Evolutionary conservation across 768 basidiomycete species (phyloP), one percentile per base, ranked within the genome.

Genomic region (Amanita exitialis): DNA sequence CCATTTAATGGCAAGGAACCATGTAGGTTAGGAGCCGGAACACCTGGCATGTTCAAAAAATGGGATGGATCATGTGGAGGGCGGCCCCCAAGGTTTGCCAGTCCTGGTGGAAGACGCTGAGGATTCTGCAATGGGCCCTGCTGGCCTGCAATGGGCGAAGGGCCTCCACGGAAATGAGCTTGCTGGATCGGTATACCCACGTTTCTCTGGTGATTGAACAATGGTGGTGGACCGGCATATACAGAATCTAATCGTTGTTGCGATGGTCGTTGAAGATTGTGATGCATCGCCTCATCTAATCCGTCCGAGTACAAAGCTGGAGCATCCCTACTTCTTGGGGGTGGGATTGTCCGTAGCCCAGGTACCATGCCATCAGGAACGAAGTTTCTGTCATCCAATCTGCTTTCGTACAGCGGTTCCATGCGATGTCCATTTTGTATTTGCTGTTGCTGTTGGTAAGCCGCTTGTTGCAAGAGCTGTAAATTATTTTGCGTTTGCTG

Each of bases 341-440:
- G 78, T 43, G 77, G 79, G 35, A 73, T 75, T 27, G 82, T 75
- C 35, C 89, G 82, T 28, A 91, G 73, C 7, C 88, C 90, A 21
- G 90, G 88, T 13, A 91, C 89, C 78, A 91, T 80, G 25, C 85
- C 86, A 65, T 91, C 86, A 8, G 89, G 86, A 21, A 87, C 77
- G 57, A 91, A 91, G 57, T 74, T 79, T 55, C 87, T 75, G 58
- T 87, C 86, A 47, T 90, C 85, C 36, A 80, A 62, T 21, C 81
- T 80, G 57, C 80, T 84, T 48, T 88, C 85, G 59, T 86, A 87
- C 28, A 88, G 62, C 3, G 84, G 64, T 37, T 89, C 86, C 36
- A 83, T 68, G 20, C 82, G 82, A 57, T 69, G 74, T 46, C 65
- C 68, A 13, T 68, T 64, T 30, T 64, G 71, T 12, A 72, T 66